Percentiles rank a stretch among this genome's conserved stretches.
Evolutionary conservation across 495 filamentous ascomycete genomes (phyloP).

Genomic region (Hypoxylon perforatum): DNA sequence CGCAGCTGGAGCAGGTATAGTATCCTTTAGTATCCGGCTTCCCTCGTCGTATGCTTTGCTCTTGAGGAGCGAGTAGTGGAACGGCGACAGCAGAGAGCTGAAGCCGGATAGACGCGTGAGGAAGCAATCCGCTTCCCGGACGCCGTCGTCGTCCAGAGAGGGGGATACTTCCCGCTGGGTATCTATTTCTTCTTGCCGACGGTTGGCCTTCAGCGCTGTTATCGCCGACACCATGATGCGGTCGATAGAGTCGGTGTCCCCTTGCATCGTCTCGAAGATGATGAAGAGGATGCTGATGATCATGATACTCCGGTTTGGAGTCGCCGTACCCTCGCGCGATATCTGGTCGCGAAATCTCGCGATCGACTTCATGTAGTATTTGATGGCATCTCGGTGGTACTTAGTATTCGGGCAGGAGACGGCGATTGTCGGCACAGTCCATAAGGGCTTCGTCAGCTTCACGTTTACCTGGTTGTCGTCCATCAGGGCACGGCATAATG

Average conservation of each 20-base stretch:
- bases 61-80: constrained; percentile 11
- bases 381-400: constrained; percentile 28
- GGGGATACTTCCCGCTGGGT: neutral
- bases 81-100: constrained; percentile 17
- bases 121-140: constrained; percentile 28
- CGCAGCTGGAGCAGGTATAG: constrained; percentile 1
- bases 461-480: constrained; percentile 3
- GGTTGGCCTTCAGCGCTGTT: constrained; percentile 12
- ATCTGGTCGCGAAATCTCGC: constrained; percentile 28
- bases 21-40: neutral
- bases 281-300: constrained; percentile 32
- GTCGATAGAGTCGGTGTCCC: constrained; percentile 29
- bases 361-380: constrained; percentile 28
- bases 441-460: neutral
- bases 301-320: constrained; percentile 22
- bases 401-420: neutral
- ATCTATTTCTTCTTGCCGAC: constrained; percentile 1
- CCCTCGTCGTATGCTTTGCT: constrained; percentile 5
- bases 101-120: constrained; percentile 25
- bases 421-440: constrained; percentile 13
- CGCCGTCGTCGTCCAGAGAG: constrained; percentile 24
- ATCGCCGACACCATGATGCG: constrained; percentile 18
- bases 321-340: constrained; percentile 10
- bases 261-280: constrained; percentile 34
- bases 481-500: constrained; percentile 23